A percentile compares a stretch with the other conserved stretches of the same genome.
Conservation (phyloP, 2,329 filamentous ascomycete genomes). For the Fusarium caatingaense region DNA sequence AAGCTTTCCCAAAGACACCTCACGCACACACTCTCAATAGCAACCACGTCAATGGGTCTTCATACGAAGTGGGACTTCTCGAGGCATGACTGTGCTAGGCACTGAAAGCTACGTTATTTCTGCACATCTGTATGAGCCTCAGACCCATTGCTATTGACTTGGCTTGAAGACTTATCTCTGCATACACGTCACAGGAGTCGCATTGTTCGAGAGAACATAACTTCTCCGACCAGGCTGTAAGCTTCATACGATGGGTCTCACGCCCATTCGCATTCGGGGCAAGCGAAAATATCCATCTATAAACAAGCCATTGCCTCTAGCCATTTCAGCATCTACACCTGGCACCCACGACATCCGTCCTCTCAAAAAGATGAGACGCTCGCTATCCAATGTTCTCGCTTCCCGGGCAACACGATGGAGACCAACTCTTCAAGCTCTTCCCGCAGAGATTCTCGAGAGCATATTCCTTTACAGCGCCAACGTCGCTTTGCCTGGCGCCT, state of each 20-base stretch:
- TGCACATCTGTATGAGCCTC: background rate
- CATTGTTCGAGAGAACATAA: background rate
- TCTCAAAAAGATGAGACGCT: constrained; percentile 46
- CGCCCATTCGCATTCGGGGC: constrained; percentile 61
- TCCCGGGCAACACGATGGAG: constrained; percentile 43
- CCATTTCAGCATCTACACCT: background rate
- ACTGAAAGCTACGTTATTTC: background rate
- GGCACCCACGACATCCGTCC: constrained; percentile 3
- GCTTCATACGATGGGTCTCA: constrained; percentile 56
- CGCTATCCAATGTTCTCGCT: constrained; percentile 48
- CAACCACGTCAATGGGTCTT: background rate
- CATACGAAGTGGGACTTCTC: background rate
- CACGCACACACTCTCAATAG: background rate
- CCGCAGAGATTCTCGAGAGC: constrained; percentile 64
- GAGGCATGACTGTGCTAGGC: background rate
- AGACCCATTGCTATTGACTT: background rate
- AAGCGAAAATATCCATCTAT: constrained; percentile 58
- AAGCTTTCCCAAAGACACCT: background rate
- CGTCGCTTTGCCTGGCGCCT: constrained; percentile 59
- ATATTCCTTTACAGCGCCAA: constrained; percentile 65
- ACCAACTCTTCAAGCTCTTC: constrained; percentile 53
- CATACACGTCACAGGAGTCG: background rate
- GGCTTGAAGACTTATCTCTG: background rate
- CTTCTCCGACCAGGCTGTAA: background rate
- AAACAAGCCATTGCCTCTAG: constrained; percentile 21